These are phyloP conservation scores for Sextonia rubra DNA, from an alignment of 164 flowering plant species.

Conservation along the genomic window DNA sequence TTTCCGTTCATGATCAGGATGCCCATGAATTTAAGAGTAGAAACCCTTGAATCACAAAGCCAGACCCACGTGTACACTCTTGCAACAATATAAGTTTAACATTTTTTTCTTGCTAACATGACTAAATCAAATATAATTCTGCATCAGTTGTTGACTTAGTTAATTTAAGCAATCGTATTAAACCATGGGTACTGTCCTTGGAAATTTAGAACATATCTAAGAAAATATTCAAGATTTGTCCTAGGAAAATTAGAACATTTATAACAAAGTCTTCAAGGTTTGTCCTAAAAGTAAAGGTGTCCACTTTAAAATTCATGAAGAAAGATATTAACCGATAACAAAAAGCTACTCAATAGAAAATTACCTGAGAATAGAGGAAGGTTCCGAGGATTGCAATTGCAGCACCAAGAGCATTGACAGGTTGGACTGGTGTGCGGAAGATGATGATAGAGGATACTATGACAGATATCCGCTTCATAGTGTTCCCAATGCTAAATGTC, in stretches of 20 bases:
- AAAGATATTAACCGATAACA: not conserved
- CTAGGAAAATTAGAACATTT: not conserved
- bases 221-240: not conserved
- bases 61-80: too few species aligned
- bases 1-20: too few species aligned
- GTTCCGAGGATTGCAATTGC: conserved; percentile 92
- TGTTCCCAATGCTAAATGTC: conserved; percentile 94
- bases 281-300: not conserved
- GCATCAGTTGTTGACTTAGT: too few species aligned
- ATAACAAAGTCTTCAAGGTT: not conserved
- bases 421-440: conserved; percentile 86
- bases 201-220: too few species aligned
- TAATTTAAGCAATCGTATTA: too few species aligned
- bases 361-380: conserved; percentile 95
- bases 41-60: too few species aligned
- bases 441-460: conserved; percentile 94
- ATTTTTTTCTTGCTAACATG: too few species aligned
- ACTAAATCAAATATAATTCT: too few species aligned
- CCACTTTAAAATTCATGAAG: not conserved
- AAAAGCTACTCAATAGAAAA: not conserved
- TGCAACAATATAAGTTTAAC: too few species aligned
- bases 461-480: conserved; percentile 93
- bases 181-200: too few species aligned
- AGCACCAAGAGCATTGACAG: conserved; percentile 89
- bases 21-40: too few species aligned